phyloP scores from a whole-genome alignment of 257 asterid genomes.

The Anisodus acutangulus region DNA sequence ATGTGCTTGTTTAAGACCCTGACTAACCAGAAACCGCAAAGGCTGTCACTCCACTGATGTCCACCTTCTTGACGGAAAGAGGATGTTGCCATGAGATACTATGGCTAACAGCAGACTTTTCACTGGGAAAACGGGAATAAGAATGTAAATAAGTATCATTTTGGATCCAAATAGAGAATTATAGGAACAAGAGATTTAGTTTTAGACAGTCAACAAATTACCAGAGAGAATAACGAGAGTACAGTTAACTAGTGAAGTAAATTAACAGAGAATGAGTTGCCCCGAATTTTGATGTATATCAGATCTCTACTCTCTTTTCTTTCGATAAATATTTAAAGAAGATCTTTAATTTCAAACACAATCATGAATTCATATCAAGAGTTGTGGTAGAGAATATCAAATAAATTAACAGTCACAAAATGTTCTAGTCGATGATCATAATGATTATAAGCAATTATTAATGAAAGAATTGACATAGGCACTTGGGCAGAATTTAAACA shows the following conservation, averaged over 20 bases:
- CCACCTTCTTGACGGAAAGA: slow-evolving; percentile 67
- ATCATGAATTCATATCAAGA: background rate
- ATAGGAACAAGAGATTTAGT: background rate
- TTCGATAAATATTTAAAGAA: background rate
- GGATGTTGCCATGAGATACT: slow-evolving; percentile 66
- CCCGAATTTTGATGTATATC: background rate
- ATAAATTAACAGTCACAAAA: background rate
- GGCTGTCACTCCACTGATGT: slow-evolving; percentile 74
- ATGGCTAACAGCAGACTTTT: slow-evolving; percentile 90
- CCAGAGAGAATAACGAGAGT: background rate
- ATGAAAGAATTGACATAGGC: background rate
- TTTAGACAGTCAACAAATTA: background rate
- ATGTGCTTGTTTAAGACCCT: slow-evolving; percentile 14
- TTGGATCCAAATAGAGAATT: background rate
- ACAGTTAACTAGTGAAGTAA: background rate
- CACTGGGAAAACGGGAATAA: slow-evolving; percentile 47
- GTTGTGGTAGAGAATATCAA: background rate
- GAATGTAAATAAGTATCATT: background rate
- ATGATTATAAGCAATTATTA: background rate
- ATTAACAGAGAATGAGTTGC: slow-evolving; percentile 1
- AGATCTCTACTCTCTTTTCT: background rate
- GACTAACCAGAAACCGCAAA: slow-evolving; percentile 85
- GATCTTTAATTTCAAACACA: slow-evolving; percentile 1
- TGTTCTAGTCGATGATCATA: background rate
- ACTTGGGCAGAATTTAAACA: background rate